Conservation (phyloP, 2,329 filamentous ascomycete species). For the Aspergillus fructus region DNA sequence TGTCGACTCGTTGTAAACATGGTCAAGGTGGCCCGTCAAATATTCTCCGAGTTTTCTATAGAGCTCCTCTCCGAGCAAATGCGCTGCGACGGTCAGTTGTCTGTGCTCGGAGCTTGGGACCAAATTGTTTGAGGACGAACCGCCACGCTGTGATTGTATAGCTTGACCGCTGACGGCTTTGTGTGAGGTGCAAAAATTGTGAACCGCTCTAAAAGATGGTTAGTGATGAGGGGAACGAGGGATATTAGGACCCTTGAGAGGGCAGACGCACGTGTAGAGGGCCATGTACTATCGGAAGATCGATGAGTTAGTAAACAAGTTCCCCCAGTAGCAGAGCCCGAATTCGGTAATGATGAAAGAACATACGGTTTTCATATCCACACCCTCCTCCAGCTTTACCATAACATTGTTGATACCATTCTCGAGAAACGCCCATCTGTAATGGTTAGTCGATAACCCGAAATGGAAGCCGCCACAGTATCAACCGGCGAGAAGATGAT, state of each 20-base stretch:
- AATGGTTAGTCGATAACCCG: conserved; percentile 18
- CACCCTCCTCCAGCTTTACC: conserved; percentile 84
- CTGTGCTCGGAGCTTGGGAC: not conserved
- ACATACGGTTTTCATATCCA: conserved; percentile 83
- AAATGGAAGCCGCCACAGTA: not conserved
- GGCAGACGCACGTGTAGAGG: conserved; percentile 71
- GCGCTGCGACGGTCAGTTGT: conserved; percentile 57
- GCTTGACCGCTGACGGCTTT: conserved; percentile 68
- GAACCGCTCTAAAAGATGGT: conserved; percentile 66
- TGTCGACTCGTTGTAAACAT: conserved; percentile 69
- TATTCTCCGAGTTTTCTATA: conserved; percentile 91
- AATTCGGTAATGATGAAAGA: conserved; percentile 4
- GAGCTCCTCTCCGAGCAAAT: conserved; percentile 91
- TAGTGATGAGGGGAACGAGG: not conserved
- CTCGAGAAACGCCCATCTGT: conserved; percentile 86
- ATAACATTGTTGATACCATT: conserved; percentile 89
- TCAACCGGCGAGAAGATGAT: not conserved
- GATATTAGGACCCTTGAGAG: not conserved
- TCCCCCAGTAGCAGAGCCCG: not conserved
- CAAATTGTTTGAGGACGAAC: conserved; percentile 44
- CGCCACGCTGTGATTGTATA: conserved; percentile 67
- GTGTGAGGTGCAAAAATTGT: conserved; percentile 99
- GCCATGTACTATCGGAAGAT: conserved; percentile 73
- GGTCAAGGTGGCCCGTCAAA: conserved; percentile 72
- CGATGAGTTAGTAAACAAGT: conserved; percentile 13